phyloP scores from a whole-genome alignment of 2,329 filamentous ascomycete genomes.

The Ascochyta viciae-villosae region DNA sequence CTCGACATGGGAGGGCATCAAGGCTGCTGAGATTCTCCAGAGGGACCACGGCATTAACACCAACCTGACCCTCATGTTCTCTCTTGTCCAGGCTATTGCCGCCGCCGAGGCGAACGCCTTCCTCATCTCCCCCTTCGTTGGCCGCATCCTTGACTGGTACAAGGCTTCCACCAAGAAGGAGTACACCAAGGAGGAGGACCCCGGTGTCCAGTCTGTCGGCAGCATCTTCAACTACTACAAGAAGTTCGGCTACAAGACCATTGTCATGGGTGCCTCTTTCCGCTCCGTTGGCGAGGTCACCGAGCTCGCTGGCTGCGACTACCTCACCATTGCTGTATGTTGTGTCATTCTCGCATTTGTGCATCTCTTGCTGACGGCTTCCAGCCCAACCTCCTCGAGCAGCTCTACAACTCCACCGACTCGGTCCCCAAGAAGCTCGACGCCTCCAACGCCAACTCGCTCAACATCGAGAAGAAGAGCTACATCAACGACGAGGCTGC shows the following conservation, averaged over 20 bases:
- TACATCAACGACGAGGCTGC: conserved; percentile 88
- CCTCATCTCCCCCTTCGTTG: conserved; percentile 99
- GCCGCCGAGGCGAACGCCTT: conserved; percentile 94
- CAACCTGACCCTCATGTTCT: conserved; percentile 99
- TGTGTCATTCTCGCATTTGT: background rate
- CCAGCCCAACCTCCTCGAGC: conserved; percentile 90
- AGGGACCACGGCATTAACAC: conserved; percentile 94
- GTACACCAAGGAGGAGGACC: conserved; percentile 88
- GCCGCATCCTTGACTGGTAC: conserved; percentile 99
- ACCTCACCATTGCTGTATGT: conserved; percentile 94
- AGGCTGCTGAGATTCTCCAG: conserved; percentile 97
- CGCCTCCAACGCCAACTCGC: conserved; percentile 66
- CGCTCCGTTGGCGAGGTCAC: conserved; percentile 95
- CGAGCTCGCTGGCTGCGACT: conserved; percentile 97
- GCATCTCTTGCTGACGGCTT: conserved; percentile 20
- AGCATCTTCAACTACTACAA: conserved; percentile 99
- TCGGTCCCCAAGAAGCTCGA: conserved; percentile 93
- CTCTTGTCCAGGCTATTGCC: conserved; percentile 89
- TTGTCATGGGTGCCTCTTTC: conserved; percentile 99
- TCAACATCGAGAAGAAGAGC: conserved; percentile 84
- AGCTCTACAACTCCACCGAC: conserved; percentile 84
- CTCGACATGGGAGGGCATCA: conserved; percentile 99
- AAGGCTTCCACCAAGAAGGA: conserved; percentile 96
- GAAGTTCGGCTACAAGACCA: conserved; percentile 98
- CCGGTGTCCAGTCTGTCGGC: conserved; percentile 93